These are phyloP conservation scores for Hawksworthiomyces lignivorus DNA, from an alignment of 2,329 filamentous ascomycete genomes.

Conservation along the genomic window DNA sequence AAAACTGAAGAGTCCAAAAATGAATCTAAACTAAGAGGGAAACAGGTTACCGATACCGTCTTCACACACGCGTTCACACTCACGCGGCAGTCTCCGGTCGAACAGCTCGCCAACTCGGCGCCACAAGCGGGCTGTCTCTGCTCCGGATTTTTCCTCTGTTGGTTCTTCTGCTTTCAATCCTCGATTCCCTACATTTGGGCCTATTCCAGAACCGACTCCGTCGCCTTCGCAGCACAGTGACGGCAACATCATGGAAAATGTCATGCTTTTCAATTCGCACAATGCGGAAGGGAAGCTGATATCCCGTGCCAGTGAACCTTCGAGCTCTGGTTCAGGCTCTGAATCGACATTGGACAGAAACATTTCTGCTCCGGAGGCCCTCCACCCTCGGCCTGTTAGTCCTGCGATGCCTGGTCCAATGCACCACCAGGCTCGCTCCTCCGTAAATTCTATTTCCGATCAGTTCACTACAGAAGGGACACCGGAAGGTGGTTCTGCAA, in stretches of 20 bases:
- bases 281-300: not conserved
- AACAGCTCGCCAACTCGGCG: slow-evolving; percentile 20
- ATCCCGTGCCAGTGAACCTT: not conserved
- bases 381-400: not conserved
- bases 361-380: not conserved
- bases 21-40: too few species aligned
- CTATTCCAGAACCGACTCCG: slow-evolving; percentile 21
- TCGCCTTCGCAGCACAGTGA: slow-evolving; percentile 20
- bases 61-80: not conserved
- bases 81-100: slow-evolving; percentile 12
- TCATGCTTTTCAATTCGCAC: not conserved
- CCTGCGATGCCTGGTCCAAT: too few species aligned
- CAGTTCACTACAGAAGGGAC: too few species aligned
- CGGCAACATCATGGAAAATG: slow-evolving; percentile 12
- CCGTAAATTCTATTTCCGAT: too few species aligned
- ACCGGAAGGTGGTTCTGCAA: not conserved
- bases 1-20: too few species aligned
- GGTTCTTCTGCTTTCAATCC: slow-evolving; percentile 14
- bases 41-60: slow-evolving; percentile 5
- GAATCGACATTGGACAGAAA: not conserved
- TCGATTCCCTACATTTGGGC: slow-evolving; percentile 16
- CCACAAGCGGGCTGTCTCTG: slow-evolving; percentile 44
- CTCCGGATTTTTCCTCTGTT: slow-evolving; percentile 35
- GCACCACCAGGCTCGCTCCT: too few species aligned
- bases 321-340: not conserved